Evolutionary conservation across 176 grass and related monocot genomes (phyloP).

Genomic region (Puccinellia tenuiflora): DNA sequence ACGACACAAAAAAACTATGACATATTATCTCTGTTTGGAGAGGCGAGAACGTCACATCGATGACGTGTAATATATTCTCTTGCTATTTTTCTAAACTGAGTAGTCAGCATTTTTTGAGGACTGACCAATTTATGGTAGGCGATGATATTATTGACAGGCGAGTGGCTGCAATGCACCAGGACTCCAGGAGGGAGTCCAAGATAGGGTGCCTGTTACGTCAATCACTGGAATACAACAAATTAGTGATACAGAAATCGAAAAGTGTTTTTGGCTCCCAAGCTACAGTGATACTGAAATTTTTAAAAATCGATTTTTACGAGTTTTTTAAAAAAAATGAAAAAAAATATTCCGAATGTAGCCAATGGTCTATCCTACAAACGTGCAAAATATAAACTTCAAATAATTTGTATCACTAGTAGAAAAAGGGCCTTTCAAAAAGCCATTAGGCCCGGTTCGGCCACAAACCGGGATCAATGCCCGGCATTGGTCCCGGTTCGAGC

Average conservation of each 20-base stretch:
- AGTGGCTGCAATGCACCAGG: background rate
- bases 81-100: background rate
- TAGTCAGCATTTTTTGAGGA: background rate
- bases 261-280: no score
- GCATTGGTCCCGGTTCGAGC: no score
- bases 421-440: no score
- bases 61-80: background rate
- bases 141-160: background rate
- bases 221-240: background rate
- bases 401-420: no score
- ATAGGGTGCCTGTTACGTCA: background rate
- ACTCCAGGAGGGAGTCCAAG: background rate
- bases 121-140: background rate
- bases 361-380: no score
- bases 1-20: background rate
- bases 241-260: background rate
- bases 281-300: no score
- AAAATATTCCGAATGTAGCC: no score
- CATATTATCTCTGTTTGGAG: background rate
- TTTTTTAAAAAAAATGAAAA: no score
- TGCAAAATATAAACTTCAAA: no score
- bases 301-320: no score
- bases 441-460: no score
- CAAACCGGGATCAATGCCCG: no score
- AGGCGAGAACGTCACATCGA: background rate